Evolutionary conservation across 306 rosid species (phyloP).

Genomic region (Acmispon strigosus): DNA sequence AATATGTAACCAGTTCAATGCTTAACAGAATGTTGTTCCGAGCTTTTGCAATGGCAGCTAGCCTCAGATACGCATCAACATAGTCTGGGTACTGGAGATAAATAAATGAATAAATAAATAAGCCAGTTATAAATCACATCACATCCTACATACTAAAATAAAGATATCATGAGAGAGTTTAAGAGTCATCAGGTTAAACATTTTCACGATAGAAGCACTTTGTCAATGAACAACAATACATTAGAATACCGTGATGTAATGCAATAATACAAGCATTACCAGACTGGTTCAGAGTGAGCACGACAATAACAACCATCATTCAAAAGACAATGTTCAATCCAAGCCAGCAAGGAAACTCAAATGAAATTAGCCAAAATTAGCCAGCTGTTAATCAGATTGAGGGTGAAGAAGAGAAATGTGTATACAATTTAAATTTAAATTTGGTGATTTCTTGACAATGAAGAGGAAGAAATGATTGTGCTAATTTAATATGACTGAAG

Average conservation of each 20-base stretch:
- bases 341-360: not conserved
- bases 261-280: slow-evolving; percentile 3
- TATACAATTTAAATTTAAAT: not conserved
- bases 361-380: not conserved
- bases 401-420: not conserved
- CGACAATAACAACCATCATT: slow-evolving; percentile 11
- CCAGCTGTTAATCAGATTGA: not conserved
- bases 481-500: not conserved
- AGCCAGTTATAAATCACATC: slow-evolving; percentile 3
- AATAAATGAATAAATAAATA: not conserved
- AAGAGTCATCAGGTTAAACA: not conserved
- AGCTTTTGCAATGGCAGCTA: slow-evolving; percentile 90
- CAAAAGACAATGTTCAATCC: not conserved
- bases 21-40: slow-evolving; percentile 81
- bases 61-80: slow-evolving; percentile 84
- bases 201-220: slow-evolving; percentile 8
- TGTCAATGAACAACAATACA: not conserved
- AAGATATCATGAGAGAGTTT: not conserved
- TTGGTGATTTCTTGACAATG: not conserved
- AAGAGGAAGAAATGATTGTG: not conserved
- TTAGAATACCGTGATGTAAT: not conserved
- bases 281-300: not conserved
- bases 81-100: slow-evolving; percentile 82
- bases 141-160: not conserved
- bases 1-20: slow-evolving; percentile 78